Conservation (phyloP, 805 yeast genomes). For the Cyberlindnera euphorbiae region DNA sequence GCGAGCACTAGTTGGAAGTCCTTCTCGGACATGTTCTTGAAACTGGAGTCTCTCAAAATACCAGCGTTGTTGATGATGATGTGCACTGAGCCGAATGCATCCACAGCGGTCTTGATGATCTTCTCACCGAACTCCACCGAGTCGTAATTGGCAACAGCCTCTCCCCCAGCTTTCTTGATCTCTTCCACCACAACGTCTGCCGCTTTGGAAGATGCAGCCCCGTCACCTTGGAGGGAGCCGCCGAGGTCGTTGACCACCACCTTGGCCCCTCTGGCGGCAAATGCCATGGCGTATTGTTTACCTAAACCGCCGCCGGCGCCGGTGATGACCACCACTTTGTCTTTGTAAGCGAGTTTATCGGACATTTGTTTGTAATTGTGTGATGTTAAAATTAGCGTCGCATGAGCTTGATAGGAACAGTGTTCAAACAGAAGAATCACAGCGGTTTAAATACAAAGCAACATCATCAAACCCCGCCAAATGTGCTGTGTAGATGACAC, state of each 20-base stretch:
- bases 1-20: conserved; percentile 77
- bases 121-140: conserved; percentile 82
- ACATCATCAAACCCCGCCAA: no score
- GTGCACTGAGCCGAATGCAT: conserved; percentile 84
- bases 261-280: conserved; percentile 86
- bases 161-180: conserved; percentile 69
- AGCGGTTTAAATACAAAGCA: no score
- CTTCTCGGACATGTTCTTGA: conserved; percentile 78
- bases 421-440: no score
- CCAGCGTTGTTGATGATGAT: conserved; percentile 93
- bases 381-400: no score
- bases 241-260: conserved; percentile 96
- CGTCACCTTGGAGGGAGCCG: conserved; percentile 72
- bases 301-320: conserved; percentile 99
- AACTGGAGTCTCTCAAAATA: conserved; percentile 79
- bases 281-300: conserved; percentile 78
- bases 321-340: conserved; percentile 86
- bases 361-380: conserved; percentile 2
- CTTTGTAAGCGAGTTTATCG: conserved; percentile 53
- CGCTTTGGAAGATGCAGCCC: conserved; percentile 61
- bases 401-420: no score
- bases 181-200: conserved; percentile 90
- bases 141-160: conserved; percentile 91
- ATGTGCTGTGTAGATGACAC: no score
- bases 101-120: conserved; percentile 80